Evolutionary conservation across 1,139 yeast species (phyloP), one percentile per base, ranked within the genome.

Genomic region (Candida labiduridarum): DNA sequence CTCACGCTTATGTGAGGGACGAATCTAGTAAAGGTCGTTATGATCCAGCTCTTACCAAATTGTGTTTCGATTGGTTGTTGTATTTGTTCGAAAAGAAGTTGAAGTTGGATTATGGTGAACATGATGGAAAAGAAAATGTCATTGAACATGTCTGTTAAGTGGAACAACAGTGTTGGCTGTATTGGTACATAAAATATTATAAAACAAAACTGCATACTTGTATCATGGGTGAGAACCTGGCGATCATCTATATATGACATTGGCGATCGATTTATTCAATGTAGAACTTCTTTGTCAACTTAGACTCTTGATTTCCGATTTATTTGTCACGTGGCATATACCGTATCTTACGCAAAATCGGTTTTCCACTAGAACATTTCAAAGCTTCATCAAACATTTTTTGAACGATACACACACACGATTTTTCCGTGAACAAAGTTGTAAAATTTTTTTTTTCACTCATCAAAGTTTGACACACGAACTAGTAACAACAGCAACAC

Each of bases 1-100:
- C 70, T 14, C 92, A 88, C 59, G 95, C 96, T 0, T 88, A 87
- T 62, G 84, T 88, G 48, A 76, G 96, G 56, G 96, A 88, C 63
- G 95, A 87, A 61, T 69, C 74, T 58, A 84, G 89, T 58, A 88
- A 87, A 68, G 96, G 90, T 5, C 75, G 95, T 58, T 88, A 82
- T 62, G 95, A 88, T 63, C 84, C 91, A 10, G 89, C 91, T 7
- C 79, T 85, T 50, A 87, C 95, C 38, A 76, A 79, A 55, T 74
- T 82, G 45, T 86, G 95, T 62, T 71, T 83, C 62, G 87, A 82
- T 30, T 84, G 89, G 79, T 65, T 87, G 58, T 73, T 78, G 49
- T 95, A 88, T 59, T 74, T 87, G 62, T 88, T 88, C 69, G 80
- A 85, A 66, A 76, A 96, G 57, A 79, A 77, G 56, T 76, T 88